Evolutionary conservation across 176 grass and related monocot species (phyloP).

Genomic region (Avena sativa): DNA sequence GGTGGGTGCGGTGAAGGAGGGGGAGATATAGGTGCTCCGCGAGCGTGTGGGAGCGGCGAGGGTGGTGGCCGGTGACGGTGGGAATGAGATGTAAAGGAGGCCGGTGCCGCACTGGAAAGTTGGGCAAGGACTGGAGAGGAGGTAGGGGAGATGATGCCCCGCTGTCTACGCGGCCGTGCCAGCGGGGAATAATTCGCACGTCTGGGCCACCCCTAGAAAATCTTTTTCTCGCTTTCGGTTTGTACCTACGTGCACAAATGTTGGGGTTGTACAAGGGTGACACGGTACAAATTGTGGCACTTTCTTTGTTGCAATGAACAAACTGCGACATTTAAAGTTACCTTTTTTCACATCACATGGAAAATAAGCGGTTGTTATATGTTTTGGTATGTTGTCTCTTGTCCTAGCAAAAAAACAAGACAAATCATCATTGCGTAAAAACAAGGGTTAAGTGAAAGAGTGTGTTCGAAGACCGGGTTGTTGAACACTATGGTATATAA

Average conservation of each 20-base stretch:
- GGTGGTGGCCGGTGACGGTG: constrained; percentile 23
- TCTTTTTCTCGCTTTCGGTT: background rate
- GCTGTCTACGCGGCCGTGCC: constrained; percentile 47
- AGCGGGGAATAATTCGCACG: constrained; percentile 46
- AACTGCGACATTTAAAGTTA: background rate
- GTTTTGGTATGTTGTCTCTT: too few species aligned
- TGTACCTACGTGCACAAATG: background rate
- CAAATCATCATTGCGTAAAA: too few species aligned
- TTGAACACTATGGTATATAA: too few species aligned
- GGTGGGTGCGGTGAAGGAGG: constrained; percentile 25
- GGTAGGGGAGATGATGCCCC: background rate
- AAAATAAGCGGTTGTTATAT: too few species aligned
- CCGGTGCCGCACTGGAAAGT: constrained; percentile 61
- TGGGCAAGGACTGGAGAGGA: background rate
- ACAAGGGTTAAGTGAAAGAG: too few species aligned
- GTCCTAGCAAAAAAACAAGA: too few species aligned
- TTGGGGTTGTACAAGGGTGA: background rate
- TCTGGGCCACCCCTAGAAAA: background rate
- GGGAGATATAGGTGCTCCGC: constrained; percentile 44
- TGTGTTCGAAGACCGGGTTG: too few species aligned
- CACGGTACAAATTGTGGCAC: background rate
- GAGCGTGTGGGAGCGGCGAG: constrained; percentile 35
- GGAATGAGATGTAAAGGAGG: constrained; percentile 52
- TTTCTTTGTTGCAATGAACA: background rate
- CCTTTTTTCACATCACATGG: background rate